Evolutionary conservation across 148 eudicot species (phyloP).

Genomic region (Vaccinium corymbosum): DNA sequence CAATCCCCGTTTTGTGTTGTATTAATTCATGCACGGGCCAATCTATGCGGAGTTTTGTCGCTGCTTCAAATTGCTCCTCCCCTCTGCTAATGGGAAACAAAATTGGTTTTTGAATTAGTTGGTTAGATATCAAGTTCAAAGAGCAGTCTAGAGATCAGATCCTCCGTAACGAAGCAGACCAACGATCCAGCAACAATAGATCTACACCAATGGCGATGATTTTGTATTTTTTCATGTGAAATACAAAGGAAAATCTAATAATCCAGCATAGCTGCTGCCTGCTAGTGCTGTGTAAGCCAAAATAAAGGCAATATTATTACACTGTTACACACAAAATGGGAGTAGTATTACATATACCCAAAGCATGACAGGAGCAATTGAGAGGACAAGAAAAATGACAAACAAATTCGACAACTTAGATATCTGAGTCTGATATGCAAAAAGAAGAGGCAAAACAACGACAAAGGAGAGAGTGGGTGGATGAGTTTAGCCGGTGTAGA

Average conservation of each 20-base stretch:
- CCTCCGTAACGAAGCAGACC: too few species aligned
- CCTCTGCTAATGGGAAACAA: too few species aligned
- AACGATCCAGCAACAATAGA: neutral
- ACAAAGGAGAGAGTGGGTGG: neutral
- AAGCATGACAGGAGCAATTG: neutral
- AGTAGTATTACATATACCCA: neutral
- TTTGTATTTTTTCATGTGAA: neutral
- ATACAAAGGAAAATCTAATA: neutral
- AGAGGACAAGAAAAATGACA: neutral
- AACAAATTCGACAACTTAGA: neutral
- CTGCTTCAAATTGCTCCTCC: too few species aligned
- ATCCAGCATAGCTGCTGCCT: too few species aligned
- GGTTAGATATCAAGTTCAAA: too few species aligned
- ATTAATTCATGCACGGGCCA: too few species aligned
- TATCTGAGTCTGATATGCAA: neutral
- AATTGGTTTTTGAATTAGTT: too few species aligned
- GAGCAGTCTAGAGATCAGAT: too few species aligned
- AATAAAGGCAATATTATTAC: neutral
- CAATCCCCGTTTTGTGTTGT: too few species aligned
- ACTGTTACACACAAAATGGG: neutral
- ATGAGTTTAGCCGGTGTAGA: constrained; percentile 29
- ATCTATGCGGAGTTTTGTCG: too few species aligned
- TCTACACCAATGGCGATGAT: neutral
- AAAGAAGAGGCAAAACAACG: neutral
- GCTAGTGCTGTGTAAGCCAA: neutral